A percentile compares a stretch with the other conserved stretches of the same genome.
Evolutionary conservation across 1,284 basidiomycete species (phyloP).

Genomic region (Ceratobasidium sp.): DNA sequence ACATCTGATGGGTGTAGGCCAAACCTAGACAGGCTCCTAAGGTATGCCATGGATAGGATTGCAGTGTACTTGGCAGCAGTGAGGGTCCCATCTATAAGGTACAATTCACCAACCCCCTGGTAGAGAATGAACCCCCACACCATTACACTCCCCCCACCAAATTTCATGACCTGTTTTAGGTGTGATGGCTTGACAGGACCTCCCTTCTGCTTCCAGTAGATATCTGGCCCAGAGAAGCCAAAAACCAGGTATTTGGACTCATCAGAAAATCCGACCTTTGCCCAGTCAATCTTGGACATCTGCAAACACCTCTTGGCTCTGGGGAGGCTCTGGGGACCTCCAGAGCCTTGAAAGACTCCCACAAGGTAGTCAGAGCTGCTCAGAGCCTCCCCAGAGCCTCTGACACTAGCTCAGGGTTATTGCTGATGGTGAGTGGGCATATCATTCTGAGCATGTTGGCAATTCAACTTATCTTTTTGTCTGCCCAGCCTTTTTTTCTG

Average conservation of each 20-base stretch:
- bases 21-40: constrained; percentile 3
- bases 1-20: background rate
- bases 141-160: background rate
- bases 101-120: constrained; percentile 8
- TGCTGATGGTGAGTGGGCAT: too few relatives aligned
- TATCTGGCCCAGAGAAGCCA: background rate
- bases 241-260: constrained; percentile 23
- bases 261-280: background rate
- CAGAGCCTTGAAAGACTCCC: too few relatives aligned
- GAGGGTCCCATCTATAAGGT: constrained; percentile 6
- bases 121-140: background rate
- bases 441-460: too few relatives aligned
- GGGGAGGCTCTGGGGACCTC: too few relatives aligned
- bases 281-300: background rate
- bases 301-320: too few relatives aligned
- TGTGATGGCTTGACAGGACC: background rate
- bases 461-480: too few relatives aligned
- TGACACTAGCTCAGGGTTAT: too few relatives aligned
- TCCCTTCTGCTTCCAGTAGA: constrained; percentile 6
- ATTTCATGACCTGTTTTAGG: constrained; percentile 11
- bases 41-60: constrained; percentile 15
- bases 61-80: constrained; percentile 4
- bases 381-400: too few relatives aligned
- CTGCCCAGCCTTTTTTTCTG: too few relatives aligned
- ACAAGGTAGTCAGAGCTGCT: too few relatives aligned